A percentile compares a stretch with the other conserved stretches of the same genome.
Evolutionary conservation across 345 rosid genomes (phyloP).

Genomic region (Anastatica hierochuntica): DNA sequence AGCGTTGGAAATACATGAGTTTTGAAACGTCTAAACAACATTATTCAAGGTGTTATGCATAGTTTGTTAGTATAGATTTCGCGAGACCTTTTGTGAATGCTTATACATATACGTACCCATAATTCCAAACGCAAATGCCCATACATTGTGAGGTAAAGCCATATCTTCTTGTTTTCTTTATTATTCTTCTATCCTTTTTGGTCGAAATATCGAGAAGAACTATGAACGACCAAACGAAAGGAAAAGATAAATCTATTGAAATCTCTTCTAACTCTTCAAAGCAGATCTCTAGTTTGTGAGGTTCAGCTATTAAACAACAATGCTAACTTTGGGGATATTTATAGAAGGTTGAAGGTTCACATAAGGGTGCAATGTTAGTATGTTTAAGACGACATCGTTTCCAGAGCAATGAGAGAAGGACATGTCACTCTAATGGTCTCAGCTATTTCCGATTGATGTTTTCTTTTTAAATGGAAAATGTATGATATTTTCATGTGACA

Average conservation of each 20-base stretch:
- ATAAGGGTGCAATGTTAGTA: conserved; percentile 15
- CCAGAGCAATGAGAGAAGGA: not conserved
- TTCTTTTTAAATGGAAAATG: conserved; percentile 2
- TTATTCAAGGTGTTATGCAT: not conserved
- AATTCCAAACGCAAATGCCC: conserved; percentile 26
- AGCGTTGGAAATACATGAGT: too few relatives aligned
- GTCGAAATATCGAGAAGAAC: not conserved
- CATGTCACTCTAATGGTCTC: conserved; percentile 20
- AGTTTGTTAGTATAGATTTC: not conserved
- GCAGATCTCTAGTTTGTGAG: conserved; percentile 16
- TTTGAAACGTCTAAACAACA: too few relatives aligned
- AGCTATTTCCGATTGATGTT: conserved; percentile 22
- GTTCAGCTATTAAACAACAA: conserved; percentile 16
- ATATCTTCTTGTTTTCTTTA: conserved; percentile 8
- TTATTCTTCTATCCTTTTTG: not conserved
- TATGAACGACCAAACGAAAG: not conserved
- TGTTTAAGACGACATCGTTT: conserved; percentile 23
- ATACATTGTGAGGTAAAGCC: conserved; percentile 14
- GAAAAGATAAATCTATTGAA: conserved; percentile 12
- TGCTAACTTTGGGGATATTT: conserved; percentile 12
- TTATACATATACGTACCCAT: conserved; percentile 20
- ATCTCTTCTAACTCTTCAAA: conserved; percentile 10
- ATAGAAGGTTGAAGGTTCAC: conserved; percentile 14
- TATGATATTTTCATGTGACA: conserved; percentile 18
- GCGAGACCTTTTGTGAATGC: not conserved